phyloP scores from a whole-genome alignment of 192 early-diverging fungal genomes.

The Coemansia sp. region DNA sequence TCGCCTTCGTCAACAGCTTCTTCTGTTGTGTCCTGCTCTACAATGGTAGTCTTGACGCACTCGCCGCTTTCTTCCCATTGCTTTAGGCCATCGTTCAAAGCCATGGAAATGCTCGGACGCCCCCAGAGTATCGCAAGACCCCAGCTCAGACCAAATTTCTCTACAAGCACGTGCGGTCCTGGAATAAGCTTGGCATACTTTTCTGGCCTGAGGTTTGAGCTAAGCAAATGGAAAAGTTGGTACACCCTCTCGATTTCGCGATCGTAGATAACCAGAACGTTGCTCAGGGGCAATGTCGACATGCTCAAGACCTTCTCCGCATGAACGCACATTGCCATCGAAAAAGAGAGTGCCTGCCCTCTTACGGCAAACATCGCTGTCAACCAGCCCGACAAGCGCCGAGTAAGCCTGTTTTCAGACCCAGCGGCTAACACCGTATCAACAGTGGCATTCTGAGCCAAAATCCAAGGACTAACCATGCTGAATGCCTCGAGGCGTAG shows the following conservation, averaged over 20 bases:
- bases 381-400: conserved; percentile 42
- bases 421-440: conserved; percentile 22
- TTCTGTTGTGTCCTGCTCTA: conserved; percentile 5
- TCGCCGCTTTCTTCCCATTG: conserved; percentile 43
- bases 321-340: conserved; percentile 36
- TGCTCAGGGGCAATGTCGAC: conserved; percentile 33
- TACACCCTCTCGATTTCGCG: conserved; percentile 50
- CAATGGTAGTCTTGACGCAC: conserved; percentile 14
- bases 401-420: conserved; percentile 25
- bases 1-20: neutral
- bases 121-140: conserved; percentile 45
- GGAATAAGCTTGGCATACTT: conserved; percentile 42
- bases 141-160: conserved; percentile 38
- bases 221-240: conserved; percentile 46
- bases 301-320: conserved; percentile 38
- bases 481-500: conserved; percentile 45
- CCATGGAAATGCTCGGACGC: conserved; percentile 32
- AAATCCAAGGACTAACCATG: conserved; percentile 42
- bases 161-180: conserved; percentile 32
- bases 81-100: conserved; percentile 28
- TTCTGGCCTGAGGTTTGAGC: conserved; percentile 41
- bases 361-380: conserved; percentile 25
- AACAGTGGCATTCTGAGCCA: conserved; percentile 30
- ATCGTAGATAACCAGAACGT: conserved; percentile 42
- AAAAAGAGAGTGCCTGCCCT: conserved; percentile 27